These are phyloP conservation scores for Berkeleyomyces basicola DNA, from an alignment of 2,329 filamentous ascomycete genomes.

Conservation along the genomic window DNA sequence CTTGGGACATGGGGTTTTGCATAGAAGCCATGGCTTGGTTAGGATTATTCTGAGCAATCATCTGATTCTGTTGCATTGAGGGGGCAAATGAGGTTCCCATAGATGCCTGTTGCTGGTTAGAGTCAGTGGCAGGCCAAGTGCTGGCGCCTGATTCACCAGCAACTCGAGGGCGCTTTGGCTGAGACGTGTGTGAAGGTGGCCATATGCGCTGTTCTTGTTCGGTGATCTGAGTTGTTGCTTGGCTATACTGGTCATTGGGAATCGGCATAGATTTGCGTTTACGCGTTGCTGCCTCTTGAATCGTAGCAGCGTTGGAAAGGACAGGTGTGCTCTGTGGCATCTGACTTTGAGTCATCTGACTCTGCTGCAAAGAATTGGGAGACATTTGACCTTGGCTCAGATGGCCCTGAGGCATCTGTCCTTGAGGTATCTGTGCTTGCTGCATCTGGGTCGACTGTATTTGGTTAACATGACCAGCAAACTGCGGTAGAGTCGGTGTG, in stretches of 20 bases:
- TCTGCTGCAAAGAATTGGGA: not conserved
- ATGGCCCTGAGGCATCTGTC: not conserved
- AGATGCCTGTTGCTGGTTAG: conserved; percentile 5
- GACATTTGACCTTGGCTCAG: conserved; percentile 4
- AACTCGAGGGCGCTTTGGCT: conserved; percentile 12
- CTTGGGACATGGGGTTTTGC: conserved; percentile 6
- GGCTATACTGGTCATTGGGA: conserved; percentile 8
- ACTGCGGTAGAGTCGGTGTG: conserved; percentile 3
- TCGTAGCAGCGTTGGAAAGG: not conserved
- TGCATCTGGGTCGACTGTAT: conserved; percentile 6
- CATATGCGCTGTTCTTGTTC: conserved; percentile 8
- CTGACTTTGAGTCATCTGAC: conserved; percentile 5
- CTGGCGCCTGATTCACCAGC: conserved; percentile 2
- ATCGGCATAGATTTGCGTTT: conserved; percentile 13
- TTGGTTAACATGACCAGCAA: conserved; percentile 4
- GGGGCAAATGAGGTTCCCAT: conserved; percentile 5
- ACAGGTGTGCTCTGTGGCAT: conserved; percentile 4
- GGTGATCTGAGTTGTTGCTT: conserved; percentile 1
- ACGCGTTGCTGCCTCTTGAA: conserved; percentile 8
- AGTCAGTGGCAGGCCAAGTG: conserved; percentile 3
- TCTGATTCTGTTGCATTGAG: conserved; percentile 11
- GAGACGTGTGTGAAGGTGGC: not conserved
- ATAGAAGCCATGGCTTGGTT: conserved; percentile 1
- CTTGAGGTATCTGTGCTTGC: conserved; percentile 2
- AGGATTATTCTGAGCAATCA: conserved; percentile 9